A percentile compares a stretch with the other conserved stretches of the same genome.
Conservation (phyloP, 257 asterid genomes). For the Catharanthus roseus region DNA sequence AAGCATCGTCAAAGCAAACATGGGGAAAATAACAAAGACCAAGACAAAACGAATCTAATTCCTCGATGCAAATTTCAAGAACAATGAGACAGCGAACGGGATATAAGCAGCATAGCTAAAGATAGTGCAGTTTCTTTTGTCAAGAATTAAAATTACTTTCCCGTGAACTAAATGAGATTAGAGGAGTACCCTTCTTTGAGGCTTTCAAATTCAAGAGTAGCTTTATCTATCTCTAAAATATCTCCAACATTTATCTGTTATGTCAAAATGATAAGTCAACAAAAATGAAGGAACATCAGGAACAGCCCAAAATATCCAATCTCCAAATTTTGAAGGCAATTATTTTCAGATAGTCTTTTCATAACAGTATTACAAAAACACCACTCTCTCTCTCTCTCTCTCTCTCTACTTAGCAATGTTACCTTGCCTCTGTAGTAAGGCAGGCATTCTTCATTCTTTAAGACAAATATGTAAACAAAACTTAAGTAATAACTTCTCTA, state of each 20-base stretch:
- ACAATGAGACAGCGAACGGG: not conserved
- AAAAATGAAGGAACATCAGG: conserved; percentile 12
- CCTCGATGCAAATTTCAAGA: not conserved
- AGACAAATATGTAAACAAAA: no score
- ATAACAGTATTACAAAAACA: conserved; percentile 10
- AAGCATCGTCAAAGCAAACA: not conserved
- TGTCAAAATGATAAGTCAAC: conserved; percentile 24
- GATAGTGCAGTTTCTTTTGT: not conserved
- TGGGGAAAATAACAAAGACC: not conserved
- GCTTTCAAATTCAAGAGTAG: conserved; percentile 90
- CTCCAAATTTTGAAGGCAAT: not conserved
- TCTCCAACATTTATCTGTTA: conserved; percentile 92
- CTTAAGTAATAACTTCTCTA: not conserved
- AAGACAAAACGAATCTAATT: no score
- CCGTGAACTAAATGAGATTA: conserved; percentile 20
- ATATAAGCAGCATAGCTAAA: not conserved
- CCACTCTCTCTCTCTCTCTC: conserved; percentile 97
- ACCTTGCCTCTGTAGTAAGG: conserved; percentile 80
- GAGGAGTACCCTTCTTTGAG: conserved; percentile 87
- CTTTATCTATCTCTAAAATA: conserved; percentile 95
- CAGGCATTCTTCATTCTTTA: conserved; percentile 12
- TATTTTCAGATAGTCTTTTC: not conserved
- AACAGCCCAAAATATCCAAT: conserved; percentile 2
- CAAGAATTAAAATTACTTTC: not conserved
- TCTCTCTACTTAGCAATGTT: conserved; percentile 85